phyloP scores from a whole-genome alignment of 2,329 filamentous ascomycete genomes.

The Thelonectria discophora region DNA sequence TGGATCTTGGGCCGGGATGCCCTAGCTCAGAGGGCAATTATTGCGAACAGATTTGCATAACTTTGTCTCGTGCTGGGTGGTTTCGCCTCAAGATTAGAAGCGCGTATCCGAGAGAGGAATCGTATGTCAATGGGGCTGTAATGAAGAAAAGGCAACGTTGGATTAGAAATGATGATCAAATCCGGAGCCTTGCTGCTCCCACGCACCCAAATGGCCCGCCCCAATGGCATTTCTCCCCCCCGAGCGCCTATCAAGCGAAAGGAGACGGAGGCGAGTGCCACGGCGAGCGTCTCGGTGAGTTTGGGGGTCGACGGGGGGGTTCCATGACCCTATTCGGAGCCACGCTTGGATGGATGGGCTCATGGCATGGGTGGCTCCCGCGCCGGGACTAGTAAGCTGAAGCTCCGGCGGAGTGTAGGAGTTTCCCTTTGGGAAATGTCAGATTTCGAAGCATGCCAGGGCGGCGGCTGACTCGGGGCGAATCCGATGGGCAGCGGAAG shows the following conservation, averaged over 20 bases:
- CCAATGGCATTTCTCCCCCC: no score
- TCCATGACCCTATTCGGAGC: constrained; percentile 25
- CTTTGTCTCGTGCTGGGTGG: constrained; percentile 15
- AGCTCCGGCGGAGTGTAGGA: constrained; percentile 16
- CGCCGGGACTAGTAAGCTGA: constrained; percentile 29
- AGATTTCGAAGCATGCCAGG: constrained; percentile 21
- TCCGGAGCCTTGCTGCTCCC: constrained; percentile 14
- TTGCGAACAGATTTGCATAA: constrained; percentile 35
- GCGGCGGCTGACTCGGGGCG: constrained; percentile 20
- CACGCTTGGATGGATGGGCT: constrained; percentile 29
- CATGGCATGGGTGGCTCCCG: constrained; percentile 29
- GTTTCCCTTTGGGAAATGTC: constrained; percentile 16
- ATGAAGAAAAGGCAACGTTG: constrained; percentile 14
- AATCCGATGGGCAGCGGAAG: constrained; percentile 35
- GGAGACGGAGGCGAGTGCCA: constrained; percentile 26
- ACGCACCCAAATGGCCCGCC: constrained; percentile 6
- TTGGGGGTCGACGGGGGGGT: constrained; percentile 29
- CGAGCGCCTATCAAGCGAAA: constrained; percentile 29
- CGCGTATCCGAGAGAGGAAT: constrained; percentile 21
- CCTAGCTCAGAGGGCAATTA: constrained; percentile 24
- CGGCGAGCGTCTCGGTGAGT: constrained; percentile 39
- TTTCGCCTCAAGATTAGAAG: constrained; percentile 20
- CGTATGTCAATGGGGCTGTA: constrained; percentile 35
- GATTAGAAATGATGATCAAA: constrained; percentile 27
- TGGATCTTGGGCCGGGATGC: constrained; percentile 24